Conservation (phyloP, 148 eudicot genomes). For the Cornus controversa region DNA sequence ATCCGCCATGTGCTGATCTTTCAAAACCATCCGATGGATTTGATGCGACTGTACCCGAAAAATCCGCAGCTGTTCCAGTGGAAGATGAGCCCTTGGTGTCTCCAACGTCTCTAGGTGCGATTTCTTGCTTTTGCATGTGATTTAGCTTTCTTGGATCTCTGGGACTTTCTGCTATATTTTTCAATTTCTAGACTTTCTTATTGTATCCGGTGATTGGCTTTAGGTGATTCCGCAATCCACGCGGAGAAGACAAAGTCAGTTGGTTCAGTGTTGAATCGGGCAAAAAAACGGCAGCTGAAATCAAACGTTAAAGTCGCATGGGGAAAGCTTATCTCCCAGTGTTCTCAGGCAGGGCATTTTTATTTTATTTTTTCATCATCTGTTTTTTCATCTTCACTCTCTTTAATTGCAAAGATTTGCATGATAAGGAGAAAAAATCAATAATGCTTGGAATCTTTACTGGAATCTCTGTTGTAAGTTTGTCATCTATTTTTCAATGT, state of each 20-base stretch:
- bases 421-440: background rate
- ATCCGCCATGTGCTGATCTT: conserved; percentile 32
- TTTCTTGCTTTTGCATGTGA: conserved; percentile 23
- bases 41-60: conserved; percentile 32
- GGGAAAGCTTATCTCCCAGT: conserved; percentile 91
- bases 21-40: conserved; percentile 32
- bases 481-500: background rate
- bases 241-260: conserved; percentile 44
- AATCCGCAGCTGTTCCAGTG: conserved; percentile 38
- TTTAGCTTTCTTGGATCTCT: background rate
- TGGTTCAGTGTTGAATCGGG: conserved; percentile 33
- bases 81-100: conserved; percentile 30
- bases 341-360: conserved; percentile 57
- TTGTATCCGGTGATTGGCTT: conserved; percentile 9
- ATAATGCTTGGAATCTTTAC: background rate
- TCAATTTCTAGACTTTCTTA: background rate
- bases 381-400: background rate
- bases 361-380: background rate
- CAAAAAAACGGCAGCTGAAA: conserved; percentile 46
- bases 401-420: background rate
- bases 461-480: background rate
- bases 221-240: conserved; percentile 38
- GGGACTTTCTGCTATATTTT: background rate
- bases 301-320: conserved; percentile 49
- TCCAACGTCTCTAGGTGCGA: conserved; percentile 21